Evolutionary conservation across 2,329 filamentous ascomycete species (phyloP), one percentile per base, ranked within the genome.

Genomic region (Colletotrichum shisoi): DNA sequence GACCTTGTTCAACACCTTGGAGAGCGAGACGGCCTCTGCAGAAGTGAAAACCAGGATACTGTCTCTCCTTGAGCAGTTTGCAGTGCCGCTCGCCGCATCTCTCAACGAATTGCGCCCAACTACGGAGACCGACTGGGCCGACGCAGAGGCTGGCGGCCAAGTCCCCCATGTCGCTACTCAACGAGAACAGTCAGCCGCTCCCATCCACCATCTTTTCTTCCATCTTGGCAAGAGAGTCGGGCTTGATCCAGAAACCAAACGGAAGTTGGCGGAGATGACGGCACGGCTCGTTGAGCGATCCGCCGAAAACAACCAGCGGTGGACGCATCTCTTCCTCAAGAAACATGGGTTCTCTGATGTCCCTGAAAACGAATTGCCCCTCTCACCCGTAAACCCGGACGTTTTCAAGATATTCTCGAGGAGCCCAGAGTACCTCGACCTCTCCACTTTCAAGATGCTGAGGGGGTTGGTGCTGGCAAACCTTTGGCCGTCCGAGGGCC

Each of bases 221-320:
- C 46, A 12, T 12, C 40, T 59, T 44, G 51, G 62, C 24, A 19
- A 19, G 4, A 37, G 27, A 13, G 31, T 53, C 21, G 12, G 17
- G 4, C 17, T 62, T 5, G 44, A 49, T 44, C 3, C 11, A 6
- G 15, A 37, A 5, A 6, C 49, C 1, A 39, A 40, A 42, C 13
- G 40, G 4, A 62, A 40, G 44, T 27, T 66, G n/a, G 44, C 1
- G 7, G 45, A n/a, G n/a, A 31, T 67, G 27, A 52, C 42, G 17
- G 17, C 9, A 2, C 24, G 8, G 40, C 17, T 58, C 9, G n/a
- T 63, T 15, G n/a, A 40, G 21, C n/a, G 54, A 7, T 63, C 53
- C 3, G 46, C 52, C 5, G n/a, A 62, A 9, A 67, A 58, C 24
- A 45, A 67, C 39, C 27, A 45, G 11, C 39, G 46, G n/a, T 63